Evolutionary conservation across 2,329 filamentous ascomycete species (phyloP), one percentile per base, ranked within the genome.

Genomic region (Ceratocystis alfenasii): DNA sequence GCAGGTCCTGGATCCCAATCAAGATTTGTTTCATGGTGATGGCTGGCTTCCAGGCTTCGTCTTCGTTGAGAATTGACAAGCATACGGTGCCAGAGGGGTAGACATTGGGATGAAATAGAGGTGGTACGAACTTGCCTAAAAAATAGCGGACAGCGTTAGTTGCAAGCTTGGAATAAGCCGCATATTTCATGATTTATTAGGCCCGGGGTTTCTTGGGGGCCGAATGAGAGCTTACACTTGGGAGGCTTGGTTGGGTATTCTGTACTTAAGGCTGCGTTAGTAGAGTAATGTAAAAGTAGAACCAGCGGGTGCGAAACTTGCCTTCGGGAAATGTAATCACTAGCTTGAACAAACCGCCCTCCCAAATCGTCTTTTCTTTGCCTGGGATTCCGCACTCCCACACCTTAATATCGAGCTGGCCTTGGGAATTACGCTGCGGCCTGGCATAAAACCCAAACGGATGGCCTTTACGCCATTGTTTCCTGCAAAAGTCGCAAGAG

Each of bases 1-100:
- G 85, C 1, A 99, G 83, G 72, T 95, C 93, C 76, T 99, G 94
- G 67, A 99, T 95, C 62, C 94, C 94, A 1, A 97, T 82, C 5
- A 97, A 83, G 69, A 99, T 97, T 77, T 97, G 91, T 78, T 96
- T 97, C 75, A 99, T 90, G 0, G 94, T 99, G 73, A 99, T 99
- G 5, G 94, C 93, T 0, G 94, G 95, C 76, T 95, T 95, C 94
- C 95, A 99, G 5, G 89, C 92, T 75, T 99, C 94, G 72, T 99
- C 94, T 75, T 99, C 95, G 77, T 97, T 99, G 70, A 99, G 78
- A 70, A 99, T 99, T 33, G 90, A 96, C 25, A 99, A 83, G 74
- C 94, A 99, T 69, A 99, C 94, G 61, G 94, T 99, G 70, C 94
- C 95, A 0, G 93, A 97, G 0, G 94, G 94, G 75, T 99, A 99